Conservation (phyloP, 73 alveolate species). For the Paramecium bursaria region DNA sequence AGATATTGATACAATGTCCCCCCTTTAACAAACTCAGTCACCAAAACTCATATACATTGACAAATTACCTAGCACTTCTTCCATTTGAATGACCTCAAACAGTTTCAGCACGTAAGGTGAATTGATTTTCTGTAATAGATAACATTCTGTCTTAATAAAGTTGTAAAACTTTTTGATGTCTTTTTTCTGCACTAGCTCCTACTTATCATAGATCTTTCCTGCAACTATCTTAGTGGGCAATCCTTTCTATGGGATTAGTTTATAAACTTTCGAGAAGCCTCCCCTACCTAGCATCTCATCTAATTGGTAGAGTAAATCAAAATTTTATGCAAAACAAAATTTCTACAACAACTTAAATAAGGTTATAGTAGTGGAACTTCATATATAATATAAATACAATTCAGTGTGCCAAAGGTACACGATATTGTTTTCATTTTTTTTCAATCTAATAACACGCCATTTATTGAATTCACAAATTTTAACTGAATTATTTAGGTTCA, state of each 20-base stretch:
- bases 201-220: constrained; percentile 22
- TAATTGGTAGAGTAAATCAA: background rate
- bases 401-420: constrained; percentile 5
- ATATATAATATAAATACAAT: background rate
- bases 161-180: constrained; percentile 6
- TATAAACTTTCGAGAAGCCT: constrained; percentile 53
- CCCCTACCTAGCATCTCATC: constrained; percentile 46
- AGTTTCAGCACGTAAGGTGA: constrained; percentile 9
- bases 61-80: constrained; percentile 1
- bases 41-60: background rate
- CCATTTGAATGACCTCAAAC: background rate
- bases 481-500: background rate
- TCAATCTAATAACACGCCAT: constrained; percentile 4
- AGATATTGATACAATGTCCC: constrained; percentile 27
- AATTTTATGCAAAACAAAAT: constrained; percentile 27
- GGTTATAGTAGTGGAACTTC: background rate
- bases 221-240: background rate
- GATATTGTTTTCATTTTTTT: constrained; percentile 11
- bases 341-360: background rate
- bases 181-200: background rate
- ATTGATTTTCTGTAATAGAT: background rate
- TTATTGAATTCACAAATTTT: constrained; percentile 3
- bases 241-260: background rate
- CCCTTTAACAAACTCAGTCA: constrained; percentile 48
- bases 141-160: background rate